Percentiles rank a stretch among this genome's conserved stretches.
Conservation (phyloP, 495 filamentous ascomycete genomes). For the Pseudevernia furfuracea region DNA sequence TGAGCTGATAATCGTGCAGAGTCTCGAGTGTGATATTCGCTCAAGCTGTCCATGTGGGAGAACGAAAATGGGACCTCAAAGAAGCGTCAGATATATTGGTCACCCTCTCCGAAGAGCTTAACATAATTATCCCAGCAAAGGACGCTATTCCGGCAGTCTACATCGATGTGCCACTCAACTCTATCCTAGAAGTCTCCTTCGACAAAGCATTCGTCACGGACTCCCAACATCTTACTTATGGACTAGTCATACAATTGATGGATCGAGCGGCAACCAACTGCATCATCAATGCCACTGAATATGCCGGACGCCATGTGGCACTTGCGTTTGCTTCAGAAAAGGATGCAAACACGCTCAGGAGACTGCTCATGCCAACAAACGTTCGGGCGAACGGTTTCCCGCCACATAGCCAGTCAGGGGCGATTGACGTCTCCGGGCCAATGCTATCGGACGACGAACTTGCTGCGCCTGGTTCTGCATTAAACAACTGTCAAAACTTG, state of each 20-base stretch:
- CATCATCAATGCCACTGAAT: slow-evolving; percentile 7
- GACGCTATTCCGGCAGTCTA: slow-evolving; percentile 13
- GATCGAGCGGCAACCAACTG: background rate
- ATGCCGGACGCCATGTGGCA: background rate
- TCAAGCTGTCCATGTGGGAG: slow-evolving; percentile 9
- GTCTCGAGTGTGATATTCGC: slow-evolving; percentile 18
- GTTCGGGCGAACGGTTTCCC: too few relatives aligned
- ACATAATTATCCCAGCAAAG: slow-evolving; percentile 20
- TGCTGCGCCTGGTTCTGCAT: background rate
- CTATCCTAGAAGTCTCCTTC: background rate
- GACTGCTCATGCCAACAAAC: background rate
- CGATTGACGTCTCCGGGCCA: background rate
- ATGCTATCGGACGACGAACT: background rate
- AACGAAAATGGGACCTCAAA: slow-evolving; percentile 2
- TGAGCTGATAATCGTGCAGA: slow-evolving; percentile 7
- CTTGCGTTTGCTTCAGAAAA: slow-evolving; percentile 3
- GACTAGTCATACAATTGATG: slow-evolving; percentile 1
- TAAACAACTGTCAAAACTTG: background rate
- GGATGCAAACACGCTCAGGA: slow-evolving; percentile 1
- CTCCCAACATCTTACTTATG: slow-evolving; percentile 2
- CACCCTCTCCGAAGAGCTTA: slow-evolving; percentile 18
- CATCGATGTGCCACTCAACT: slow-evolving; percentile 21
- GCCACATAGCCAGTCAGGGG: background rate
- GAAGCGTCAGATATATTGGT: slow-evolving; percentile 21
- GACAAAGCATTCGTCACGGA: background rate